Evolutionary conservation across 164 flowering plant species (phyloP).

Genomic region (Euptelea pleiosperma): DNA sequence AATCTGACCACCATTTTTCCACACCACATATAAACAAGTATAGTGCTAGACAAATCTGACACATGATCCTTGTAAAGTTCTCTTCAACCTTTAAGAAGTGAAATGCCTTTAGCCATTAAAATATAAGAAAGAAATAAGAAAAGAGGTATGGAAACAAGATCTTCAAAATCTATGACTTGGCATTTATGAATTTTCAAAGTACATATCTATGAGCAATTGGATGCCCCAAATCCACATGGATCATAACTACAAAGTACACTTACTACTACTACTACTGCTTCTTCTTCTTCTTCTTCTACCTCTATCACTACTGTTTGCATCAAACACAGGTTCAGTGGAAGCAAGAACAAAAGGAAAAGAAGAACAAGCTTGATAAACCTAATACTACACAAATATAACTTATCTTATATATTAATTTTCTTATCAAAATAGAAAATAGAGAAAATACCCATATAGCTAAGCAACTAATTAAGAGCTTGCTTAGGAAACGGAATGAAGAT

Average conservation of each 20-base stretch:
- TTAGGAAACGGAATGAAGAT: not conserved
- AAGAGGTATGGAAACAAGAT: slow-evolving; percentile 6
- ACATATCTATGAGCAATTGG: slow-evolving; percentile 8
- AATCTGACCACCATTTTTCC: slow-evolving; percentile 9
- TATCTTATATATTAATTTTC: no score
- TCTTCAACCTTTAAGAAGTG: slow-evolving; percentile 13
- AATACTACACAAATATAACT: not conserved
- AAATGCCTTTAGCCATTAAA: slow-evolving; percentile 6
- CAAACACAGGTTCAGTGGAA: not conserved
- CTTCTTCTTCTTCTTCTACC: slow-evolving; percentile 8
- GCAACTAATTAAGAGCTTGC: no score
- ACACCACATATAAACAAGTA: slow-evolving; percentile 10
- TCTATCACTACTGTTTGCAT: slow-evolving; percentile 22
- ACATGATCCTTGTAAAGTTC: slow-evolving; percentile 23
- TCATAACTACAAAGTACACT: not conserved
- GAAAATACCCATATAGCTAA: no score
- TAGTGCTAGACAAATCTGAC: slow-evolving; percentile 22
- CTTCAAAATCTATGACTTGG: slow-evolving; percentile 19
- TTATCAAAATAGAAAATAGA: no score
- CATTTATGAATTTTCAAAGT: slow-evolving; percentile 15
- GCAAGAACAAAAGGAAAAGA: not conserved
- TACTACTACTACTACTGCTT: slow-evolving; percentile 4
- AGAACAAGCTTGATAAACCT: not conserved
- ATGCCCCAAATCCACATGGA: slow-evolving; percentile 13
- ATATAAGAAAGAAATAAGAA: slow-evolving; percentile 12